Base-by-base conservation (phyloP, 2,329 filamentous ascomycete genomes). In the Penicillium oxalicum region DNA sequence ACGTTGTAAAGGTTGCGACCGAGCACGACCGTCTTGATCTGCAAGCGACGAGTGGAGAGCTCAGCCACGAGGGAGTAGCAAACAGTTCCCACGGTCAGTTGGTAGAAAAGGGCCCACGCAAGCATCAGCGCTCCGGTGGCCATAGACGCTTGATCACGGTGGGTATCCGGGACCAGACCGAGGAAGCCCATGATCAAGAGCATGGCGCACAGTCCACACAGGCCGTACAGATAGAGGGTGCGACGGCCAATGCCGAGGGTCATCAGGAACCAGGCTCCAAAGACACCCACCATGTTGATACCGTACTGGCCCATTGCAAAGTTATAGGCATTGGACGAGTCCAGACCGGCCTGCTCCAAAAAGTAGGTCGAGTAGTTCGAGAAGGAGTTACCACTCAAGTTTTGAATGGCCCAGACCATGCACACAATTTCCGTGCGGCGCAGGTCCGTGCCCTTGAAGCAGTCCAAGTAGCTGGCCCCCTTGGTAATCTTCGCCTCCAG, bases 1-100 rank as follows among this genome's bases (percentile, higher is more conserved):
- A 95, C 74, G 61, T 93, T 91, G 75, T 87, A 87, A 40, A 89
- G 73, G 58, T 88, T 87, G 47, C 90, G 85, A 1, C 87, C 89
- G 2, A 95, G 78, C 1, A 93, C 90, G 24, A 95, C 86, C 0
- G 91, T 95, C 75, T 95, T 95, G 74, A 94, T 91, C 63, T 91
- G 86, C 32, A 96, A 77, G 2, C 90, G 80, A 11, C 87, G 81
- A 0, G 88, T 89, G 0, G 88, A 90, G 24, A 95, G 71, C 67
- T 95, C 90, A 1, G 87, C 82, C 4, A 95, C 90, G 9, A 95
- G 79, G 0, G 88, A 93, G 71, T 94, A 95, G 69, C 86, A 89
- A 6, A 95, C 88, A 0, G 90, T 93, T 35, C 90, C 90, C 42
- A 95, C 89, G 0, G 88, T 87, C 41, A 91, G 76, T 66, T 95